Evolutionary conservation across 2,329 filamentous ascomycete species (phyloP).

Genomic region (Aspergillus awamori): DNA sequence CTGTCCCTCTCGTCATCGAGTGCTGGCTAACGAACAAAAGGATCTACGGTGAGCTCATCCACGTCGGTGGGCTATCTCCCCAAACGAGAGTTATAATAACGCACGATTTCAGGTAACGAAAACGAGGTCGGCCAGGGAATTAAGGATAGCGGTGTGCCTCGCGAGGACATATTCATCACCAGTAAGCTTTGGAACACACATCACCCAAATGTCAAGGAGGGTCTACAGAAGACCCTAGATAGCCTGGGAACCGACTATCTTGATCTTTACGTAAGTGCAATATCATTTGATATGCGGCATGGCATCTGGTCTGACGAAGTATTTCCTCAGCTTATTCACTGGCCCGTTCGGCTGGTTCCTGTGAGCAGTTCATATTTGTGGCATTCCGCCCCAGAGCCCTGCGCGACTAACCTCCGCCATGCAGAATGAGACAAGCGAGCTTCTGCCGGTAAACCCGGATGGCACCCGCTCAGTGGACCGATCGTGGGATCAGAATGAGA

Average conservation of each 20-base stretch:
- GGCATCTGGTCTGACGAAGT: background rate
- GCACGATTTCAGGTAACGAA: slow-evolving; percentile 1
- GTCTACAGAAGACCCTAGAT: slow-evolving; percentile 42
- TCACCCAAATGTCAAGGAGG: slow-evolving; percentile 59
- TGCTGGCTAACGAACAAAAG: background rate
- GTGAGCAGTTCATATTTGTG: background rate
- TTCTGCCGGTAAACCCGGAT: slow-evolving; percentile 9
- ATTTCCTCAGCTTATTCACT: slow-evolving; percentile 44
- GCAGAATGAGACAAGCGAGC: slow-evolving; percentile 7
- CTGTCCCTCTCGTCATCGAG: background rate
- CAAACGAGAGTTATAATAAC: too few species aligned
- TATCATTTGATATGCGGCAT: background rate
- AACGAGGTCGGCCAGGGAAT: slow-evolving; percentile 3
- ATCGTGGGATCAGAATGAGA: slow-evolving; percentile 23
- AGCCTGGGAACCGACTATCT: slow-evolving; percentile 46
- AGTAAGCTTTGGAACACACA: slow-evolving; percentile 68
- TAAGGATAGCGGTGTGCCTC: background rate
- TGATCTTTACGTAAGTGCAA: slow-evolving; percentile 40
- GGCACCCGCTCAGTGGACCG: slow-evolving; percentile 5
- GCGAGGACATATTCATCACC: slow-evolving; percentile 9
- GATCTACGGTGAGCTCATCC: slow-evolving; percentile 53
- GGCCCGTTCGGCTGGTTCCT: slow-evolving; percentile 36
- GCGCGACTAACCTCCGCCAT: background rate
- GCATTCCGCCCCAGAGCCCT: background rate
- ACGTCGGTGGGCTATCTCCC: background rate